Evolutionary conservation across 768 basidiomycete genomes (phyloP), one percentile per base, ranked within the genome.

Genomic region (Tulasnella sp.): DNA sequence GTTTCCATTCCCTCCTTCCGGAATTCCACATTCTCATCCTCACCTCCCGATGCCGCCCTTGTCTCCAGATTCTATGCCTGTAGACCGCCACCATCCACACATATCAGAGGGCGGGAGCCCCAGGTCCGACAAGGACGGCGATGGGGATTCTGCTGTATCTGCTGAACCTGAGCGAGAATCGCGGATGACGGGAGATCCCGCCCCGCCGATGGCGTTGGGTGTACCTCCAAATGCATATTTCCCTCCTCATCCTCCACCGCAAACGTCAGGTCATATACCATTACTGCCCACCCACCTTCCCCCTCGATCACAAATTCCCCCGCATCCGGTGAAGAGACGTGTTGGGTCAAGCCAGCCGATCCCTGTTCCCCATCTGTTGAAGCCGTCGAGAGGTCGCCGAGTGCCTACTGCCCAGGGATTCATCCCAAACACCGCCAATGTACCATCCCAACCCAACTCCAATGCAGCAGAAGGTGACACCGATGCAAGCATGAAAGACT

Each of bases 321-420:
- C 75, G 67, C 29, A 76, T 34, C 29, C 37, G 14, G 25, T 64
- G 67, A 45, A 68, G 34, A 31, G 75, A 64, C 38, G 75, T 40
- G 31, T 64, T 5, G 58, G 58, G 58, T 64, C 58, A 15, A 64
- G 58, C 12, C 58, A 64, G 14, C 82, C 82, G 9, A 75, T 81
- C 31, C 81, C 81, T 19, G 79, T 81, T 2, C 81, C 81, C 1
- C 77, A 80, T 58, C 77, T 82, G 54, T 80, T 78, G 40, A 82
- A 82, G 79, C 79, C 80, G 68, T 79, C 78, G n/a, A 78, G 82
- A 69, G 82, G 82, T 9, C 76, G 82, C 29, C 81, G 78, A 36
- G 82, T 82, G 7, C 82, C 81, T 2, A 75, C 79, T 67, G 77
- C 72, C 22, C 42, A 37, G n/a, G 34, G 31, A 54, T 37, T 64